Percentiles rank a stretch among this genome's conserved stretches.
Conservation (phyloP, 345 rosid genomes). For the Sonneratia caseolaris region DNA sequence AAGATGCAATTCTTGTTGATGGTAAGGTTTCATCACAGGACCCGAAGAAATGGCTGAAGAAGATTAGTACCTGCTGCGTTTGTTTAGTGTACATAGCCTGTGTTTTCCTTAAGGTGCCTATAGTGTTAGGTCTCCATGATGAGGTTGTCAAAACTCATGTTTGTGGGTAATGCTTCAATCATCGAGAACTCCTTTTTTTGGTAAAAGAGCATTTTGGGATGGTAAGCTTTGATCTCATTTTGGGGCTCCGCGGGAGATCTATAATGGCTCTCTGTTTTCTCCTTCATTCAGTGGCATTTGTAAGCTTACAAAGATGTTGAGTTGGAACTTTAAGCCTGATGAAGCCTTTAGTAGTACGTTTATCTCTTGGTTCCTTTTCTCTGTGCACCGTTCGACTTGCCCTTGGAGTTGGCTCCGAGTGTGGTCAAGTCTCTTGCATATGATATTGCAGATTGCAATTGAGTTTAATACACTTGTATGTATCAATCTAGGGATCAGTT, state of each 20-base stretch:
- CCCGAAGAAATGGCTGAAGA: constrained; percentile 20
- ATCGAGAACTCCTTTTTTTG: not conserved
- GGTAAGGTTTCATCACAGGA: constrained; percentile 71
- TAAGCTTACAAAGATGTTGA: not conserved
- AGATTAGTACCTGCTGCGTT: not conserved
- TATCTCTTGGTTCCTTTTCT: not conserved
- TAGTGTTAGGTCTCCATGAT: not conserved
- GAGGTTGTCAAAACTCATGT: not conserved
- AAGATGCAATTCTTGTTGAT: constrained; percentile 71
- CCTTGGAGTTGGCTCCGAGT: too few species aligned
- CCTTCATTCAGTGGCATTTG: not conserved
- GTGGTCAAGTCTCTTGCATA: too few species aligned
- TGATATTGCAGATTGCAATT: too few species aligned
- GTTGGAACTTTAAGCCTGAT: not conserved
- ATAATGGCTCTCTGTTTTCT: not conserved
- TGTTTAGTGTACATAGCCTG: not conserved
- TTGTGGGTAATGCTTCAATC: not conserved
- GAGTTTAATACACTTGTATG: too few species aligned
- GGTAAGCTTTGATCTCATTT: constrained; percentile 30
- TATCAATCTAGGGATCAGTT: too few species aligned
- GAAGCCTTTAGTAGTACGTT: not conserved
- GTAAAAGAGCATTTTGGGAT: not conserved
- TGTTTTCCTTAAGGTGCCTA: not conserved
- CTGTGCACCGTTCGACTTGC: not conserved
- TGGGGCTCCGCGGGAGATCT: constrained; percentile 43